Conservation (phyloP, 208 protist species). For the Leishmania tarentolae region DNA sequence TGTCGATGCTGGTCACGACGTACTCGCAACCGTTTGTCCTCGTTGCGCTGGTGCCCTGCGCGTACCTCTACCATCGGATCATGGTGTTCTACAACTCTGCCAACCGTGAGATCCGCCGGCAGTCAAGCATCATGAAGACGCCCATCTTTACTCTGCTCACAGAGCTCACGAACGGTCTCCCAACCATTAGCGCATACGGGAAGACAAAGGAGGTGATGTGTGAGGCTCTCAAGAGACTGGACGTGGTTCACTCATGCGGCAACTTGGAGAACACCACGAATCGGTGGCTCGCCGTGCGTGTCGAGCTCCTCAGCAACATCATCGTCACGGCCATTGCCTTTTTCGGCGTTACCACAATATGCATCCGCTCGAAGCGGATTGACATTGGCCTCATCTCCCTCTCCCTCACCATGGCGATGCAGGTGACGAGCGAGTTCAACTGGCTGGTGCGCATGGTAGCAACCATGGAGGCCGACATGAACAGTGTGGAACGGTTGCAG, state of each 20-base stretch:
- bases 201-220: conserved; percentile 30
- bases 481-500: conserved; percentile 77
- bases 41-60: conserved; percentile 49
- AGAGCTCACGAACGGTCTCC: conserved; percentile 89
- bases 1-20: conserved; percentile 50
- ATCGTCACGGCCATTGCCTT: conserved; percentile 59
- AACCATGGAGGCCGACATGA: conserved; percentile 82
- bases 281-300: conserved; percentile 88
- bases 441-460: conserved; percentile 46
- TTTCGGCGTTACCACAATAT: conserved; percentile 35
- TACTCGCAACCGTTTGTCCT: conserved; percentile 52
- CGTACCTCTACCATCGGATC: conserved; percentile 89
- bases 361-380: conserved; percentile 18
- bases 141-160: conserved; percentile 93
- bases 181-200: conserved; percentile 86
- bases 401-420: conserved; percentile 60
- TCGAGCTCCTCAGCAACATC: conserved; percentile 86
- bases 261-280: conserved; percentile 57
- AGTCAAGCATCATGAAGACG: conserved; percentile 84
- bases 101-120: conserved; percentile 87
- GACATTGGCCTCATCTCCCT: conserved; percentile 66
- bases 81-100: conserved; percentile 87
- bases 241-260: conserved; percentile 45
- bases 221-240: conserved; percentile 44
- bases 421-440: conserved; percentile 30